A percentile compares a stretch with the other conserved stretches of the same genome.
phyloP scores from a whole-genome alignment of 805 yeast genomes.

The Saturnispora zaruensis region DNA sequence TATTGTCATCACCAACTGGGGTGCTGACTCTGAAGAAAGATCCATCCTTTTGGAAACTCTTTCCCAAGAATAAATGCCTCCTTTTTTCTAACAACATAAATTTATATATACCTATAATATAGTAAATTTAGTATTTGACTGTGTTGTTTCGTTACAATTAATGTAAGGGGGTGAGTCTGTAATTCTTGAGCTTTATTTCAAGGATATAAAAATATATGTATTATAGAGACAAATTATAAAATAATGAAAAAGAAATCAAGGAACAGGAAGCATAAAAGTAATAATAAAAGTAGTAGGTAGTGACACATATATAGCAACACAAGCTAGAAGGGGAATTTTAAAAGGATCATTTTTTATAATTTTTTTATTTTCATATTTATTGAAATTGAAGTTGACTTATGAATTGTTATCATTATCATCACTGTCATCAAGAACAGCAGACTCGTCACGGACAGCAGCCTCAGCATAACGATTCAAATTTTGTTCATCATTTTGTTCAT shows the following conservation, averaged over 20 bases:
- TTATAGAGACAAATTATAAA: not conserved
- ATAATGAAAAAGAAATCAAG: not conserved
- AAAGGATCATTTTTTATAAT: not conserved
- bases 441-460: slow-evolving; percentile 11
- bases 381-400: not conserved
- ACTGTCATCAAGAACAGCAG: slow-evolving; percentile 10
- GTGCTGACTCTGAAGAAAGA: slow-evolving; percentile 98
- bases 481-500: slow-evolving; percentile 1
- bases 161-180: not conserved
- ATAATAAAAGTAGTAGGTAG: not conserved
- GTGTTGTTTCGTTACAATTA: not conserved
- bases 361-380: too few relatives aligned
- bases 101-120: not conserved
- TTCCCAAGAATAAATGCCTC: slow-evolving; percentile 62
- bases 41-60: slow-evolving; percentile 92
- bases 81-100: not conserved
- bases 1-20: slow-evolving; percentile 99
- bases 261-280: not conserved
- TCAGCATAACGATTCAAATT: not conserved
- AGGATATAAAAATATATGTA: not conserved
- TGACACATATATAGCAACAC: not conserved
- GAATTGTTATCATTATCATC: not conserved
- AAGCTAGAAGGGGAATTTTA: not conserved
- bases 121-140: not conserved
- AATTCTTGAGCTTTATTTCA: not conserved